Percentiles rank a stretch among this genome's conserved stretches.
phyloP scores from a whole-genome alignment of 371 early-diverging fungal species.

The Ordospora colligata region DNA sequence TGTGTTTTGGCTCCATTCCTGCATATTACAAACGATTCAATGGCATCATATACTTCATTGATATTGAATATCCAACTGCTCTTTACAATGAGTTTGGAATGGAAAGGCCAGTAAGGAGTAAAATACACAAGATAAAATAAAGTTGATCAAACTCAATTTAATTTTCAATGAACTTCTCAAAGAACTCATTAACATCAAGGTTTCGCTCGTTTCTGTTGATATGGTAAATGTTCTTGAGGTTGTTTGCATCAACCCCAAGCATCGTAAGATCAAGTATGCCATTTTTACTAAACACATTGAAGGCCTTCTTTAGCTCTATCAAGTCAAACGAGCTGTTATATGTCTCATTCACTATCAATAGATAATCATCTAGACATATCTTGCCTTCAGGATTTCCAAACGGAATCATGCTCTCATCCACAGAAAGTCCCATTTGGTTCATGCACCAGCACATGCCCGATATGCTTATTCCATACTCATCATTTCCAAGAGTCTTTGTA shows the following conservation, averaged over 20 bases:
- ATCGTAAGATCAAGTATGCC: not conserved
- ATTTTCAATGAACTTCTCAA: slow-evolving; percentile 4
- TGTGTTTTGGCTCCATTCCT: not conserved
- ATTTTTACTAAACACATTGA: not conserved
- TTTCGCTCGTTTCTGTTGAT: not conserved
- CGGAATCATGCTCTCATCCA: slow-evolving; percentile 7
- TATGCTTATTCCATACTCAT: not conserved
- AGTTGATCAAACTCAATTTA: not conserved
- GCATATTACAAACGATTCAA: not conserved
- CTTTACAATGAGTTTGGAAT: not conserved
- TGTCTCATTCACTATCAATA: slow-evolving; percentile 5
- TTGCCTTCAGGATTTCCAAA: slow-evolving; percentile 1
- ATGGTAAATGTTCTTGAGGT: not conserved
- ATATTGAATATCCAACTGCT: not conserved
- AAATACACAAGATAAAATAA: not conserved
- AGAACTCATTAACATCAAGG: not conserved
- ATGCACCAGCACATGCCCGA: not conserved
- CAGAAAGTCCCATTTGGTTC: not conserved
- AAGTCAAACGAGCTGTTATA: not conserved
- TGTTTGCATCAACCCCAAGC: not conserved
- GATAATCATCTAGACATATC: slow-evolving; percentile 1
- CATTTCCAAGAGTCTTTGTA: not conserved
- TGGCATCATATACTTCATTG: not conserved
- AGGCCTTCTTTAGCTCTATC: not conserved
- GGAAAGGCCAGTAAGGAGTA: not conserved